These are phyloP conservation scores for Penicillium herquei DNA, from an alignment of 495 filamentous ascomycete genomes.

Conservation along the genomic window DNA sequence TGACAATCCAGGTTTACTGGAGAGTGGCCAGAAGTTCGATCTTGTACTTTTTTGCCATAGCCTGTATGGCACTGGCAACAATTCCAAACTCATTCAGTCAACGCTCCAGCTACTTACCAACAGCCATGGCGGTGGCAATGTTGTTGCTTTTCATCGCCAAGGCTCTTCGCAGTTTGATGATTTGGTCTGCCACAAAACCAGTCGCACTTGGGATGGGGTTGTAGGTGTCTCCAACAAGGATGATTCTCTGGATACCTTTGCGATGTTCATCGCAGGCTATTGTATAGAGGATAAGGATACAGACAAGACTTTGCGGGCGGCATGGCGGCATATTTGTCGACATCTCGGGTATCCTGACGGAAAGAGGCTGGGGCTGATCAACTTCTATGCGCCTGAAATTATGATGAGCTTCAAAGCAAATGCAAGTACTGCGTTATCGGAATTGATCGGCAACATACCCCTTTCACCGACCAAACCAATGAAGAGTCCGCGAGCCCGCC, in stretches of 20 bases:
- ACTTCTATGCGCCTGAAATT: constrained; percentile 51
- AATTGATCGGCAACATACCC: constrained; percentile 51
- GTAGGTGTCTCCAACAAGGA: constrained; percentile 48
- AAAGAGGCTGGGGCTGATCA: constrained; percentile 39
- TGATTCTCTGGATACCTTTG: constrained; percentile 51
- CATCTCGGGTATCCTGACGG: constrained; percentile 45
- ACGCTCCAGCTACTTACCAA: constrained; percentile 53
- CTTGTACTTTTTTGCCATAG: constrained; percentile 63
- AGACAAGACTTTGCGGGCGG: constrained; percentile 32
- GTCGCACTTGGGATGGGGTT: constrained; percentile 47
- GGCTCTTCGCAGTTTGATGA: constrained; percentile 42
- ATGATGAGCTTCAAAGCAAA: constrained; percentile 55
- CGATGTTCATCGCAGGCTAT: constrained; percentile 54
- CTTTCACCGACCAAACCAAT: constrained; percentile 32
- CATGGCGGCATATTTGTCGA: constrained; percentile 56
- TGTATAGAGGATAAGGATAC: constrained; percentile 31
- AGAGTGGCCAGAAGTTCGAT: constrained; percentile 45
- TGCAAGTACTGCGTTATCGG: constrained; percentile 41
- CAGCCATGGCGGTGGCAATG: constrained; percentile 46
- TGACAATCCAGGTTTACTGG: too few species aligned
- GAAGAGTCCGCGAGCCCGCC: constrained; percentile 54
- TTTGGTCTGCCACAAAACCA: constrained; percentile 51
- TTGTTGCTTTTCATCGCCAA: constrained; percentile 54
- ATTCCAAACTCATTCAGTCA: constrained; percentile 44
- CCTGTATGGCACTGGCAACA: constrained; percentile 60